Evolutionary conservation across 1,139 yeast species (phyloP), one percentile per base, ranked within the genome.

Genomic region (Candida sanyaensis): DNA sequence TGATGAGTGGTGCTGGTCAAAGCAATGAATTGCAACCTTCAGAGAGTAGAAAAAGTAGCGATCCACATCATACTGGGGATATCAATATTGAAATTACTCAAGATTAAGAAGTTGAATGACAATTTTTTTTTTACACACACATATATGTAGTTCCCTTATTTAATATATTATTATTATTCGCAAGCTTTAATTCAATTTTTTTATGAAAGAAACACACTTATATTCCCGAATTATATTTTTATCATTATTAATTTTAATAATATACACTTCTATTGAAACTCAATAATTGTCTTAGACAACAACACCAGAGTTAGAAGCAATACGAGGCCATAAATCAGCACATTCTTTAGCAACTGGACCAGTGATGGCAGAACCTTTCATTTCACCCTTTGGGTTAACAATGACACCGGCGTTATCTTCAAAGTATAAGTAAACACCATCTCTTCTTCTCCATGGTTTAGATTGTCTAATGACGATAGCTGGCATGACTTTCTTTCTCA

Each of bases 321-420:
- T 93, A 86, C 99, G 92, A 77, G 99, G 99, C 99, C 99, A 95
- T 79, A 95, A 88, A 76, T 95, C 99, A 76, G 99, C 99, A 84
- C 99, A 93, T 84, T 95, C 99, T 85, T 93, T 95, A 78, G 97
- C 99, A 73, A 95, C 99, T 70, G 99, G 99, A 79, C 99, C 99
- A 72, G 99, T 95, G 76, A 95, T 93, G 72, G 99, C 99, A 65
- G 99, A 95, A 81, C 99, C 99, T 86, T 95, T 95, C 99, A 95
- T 95, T 83, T 95, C 99, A 84, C 99, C 99, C 93, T 95, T 95
- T 75, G 99, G 99, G 83, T 95, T 95, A 75, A 93, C 99, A 73
- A 95, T 95, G 78, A 95, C 99, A 87, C 99, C 99, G 62, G 99
- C 99, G 75, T 95, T 95, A 83, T 95, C 99, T 86, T 95, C 99